Conservation (phyloP, 2,329 filamentous ascomycete species). For the Ascochyta fabae region DNA sequence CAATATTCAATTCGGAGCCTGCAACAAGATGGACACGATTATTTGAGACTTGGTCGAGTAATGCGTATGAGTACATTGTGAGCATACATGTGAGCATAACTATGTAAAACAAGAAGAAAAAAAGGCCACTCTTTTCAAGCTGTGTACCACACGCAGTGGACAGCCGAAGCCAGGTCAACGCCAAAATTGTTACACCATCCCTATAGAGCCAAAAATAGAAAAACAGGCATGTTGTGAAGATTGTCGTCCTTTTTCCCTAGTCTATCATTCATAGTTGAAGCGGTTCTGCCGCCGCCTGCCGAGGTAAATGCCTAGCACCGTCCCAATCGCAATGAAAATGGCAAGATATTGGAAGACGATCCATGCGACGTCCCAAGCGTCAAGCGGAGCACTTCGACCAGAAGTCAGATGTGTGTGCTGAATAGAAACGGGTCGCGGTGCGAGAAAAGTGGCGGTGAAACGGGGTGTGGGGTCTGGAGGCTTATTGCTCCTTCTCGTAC, state of each 20-base stretch:
- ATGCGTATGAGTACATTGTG: background rate
- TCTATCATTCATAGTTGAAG: slow-evolving; percentile 19
- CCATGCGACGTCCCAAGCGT: slow-evolving; percentile 5
- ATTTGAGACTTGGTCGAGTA: background rate
- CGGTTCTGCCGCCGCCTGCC: slow-evolving; percentile 12
- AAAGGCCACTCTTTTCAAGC: background rate
- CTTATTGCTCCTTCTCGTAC: slow-evolving; percentile 72
- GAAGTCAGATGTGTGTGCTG: slow-evolving; percentile 30
- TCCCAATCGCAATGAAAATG: slow-evolving; percentile 1
- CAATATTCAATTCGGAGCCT: too few species aligned
- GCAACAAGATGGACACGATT: too few species aligned
- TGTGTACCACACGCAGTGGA: background rate
- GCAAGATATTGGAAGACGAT: background rate
- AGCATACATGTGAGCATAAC: background rate
- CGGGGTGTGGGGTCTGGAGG: slow-evolving; percentile 14
- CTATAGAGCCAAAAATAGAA: slow-evolving; percentile 4
- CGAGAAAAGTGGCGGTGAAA: slow-evolving; percentile 7
- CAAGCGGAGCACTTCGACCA: slow-evolving; percentile 16
- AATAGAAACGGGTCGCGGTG: slow-evolving; percentile 3
- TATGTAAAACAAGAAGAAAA: background rate
- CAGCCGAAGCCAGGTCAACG: background rate
- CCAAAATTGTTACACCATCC: slow-evolving; percentile 7
- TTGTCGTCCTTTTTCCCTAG: slow-evolving; percentile 1
- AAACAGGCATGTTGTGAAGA: slow-evolving; percentile 1
- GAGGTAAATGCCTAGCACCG: slow-evolving; percentile 10